phyloP scores from a whole-genome alignment of 2,329 filamentous ascomycete species.

The Trichoderma atroviride region DNA sequence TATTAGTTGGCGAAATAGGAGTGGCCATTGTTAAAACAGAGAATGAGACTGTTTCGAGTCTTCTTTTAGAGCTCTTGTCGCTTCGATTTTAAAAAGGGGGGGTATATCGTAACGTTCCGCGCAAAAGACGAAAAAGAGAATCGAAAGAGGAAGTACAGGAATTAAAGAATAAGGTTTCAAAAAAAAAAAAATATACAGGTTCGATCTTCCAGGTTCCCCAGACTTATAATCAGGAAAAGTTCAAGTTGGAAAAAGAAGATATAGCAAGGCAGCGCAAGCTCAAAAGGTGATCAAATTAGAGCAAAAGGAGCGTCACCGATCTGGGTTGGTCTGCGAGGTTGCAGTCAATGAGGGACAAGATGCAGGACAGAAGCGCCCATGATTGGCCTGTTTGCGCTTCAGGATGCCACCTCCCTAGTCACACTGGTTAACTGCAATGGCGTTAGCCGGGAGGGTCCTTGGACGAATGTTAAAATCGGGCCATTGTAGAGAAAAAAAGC shows the following conservation, averaged over 20 bases:
- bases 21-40: constrained; percentile 32
- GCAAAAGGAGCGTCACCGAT: background rate
- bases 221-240: background rate
- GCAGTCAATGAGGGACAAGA: background rate
- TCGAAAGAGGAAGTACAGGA: background rate
- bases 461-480: background rate
- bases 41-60: background rate
- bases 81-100: background rate
- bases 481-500: background rate
- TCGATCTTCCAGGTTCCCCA: background rate
- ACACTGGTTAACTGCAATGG: constrained; percentile 7
- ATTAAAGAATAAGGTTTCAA: background rate
- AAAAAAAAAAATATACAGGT: background rate
- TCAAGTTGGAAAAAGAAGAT: background rate
- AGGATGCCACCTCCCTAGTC: constrained; percentile 6
- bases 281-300: constrained; percentile 2
- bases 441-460: background rate
- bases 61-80: background rate
- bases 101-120: background rate
- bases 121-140: background rate
- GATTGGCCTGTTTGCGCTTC: background rate
- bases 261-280: background rate
- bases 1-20: constrained; percentile 37
- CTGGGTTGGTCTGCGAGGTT: background rate
- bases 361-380: background rate